These are phyloP conservation scores for Plantago elongata DNA, from an alignment of 257 asterid genomes.

Conservation along the genomic window DNA sequence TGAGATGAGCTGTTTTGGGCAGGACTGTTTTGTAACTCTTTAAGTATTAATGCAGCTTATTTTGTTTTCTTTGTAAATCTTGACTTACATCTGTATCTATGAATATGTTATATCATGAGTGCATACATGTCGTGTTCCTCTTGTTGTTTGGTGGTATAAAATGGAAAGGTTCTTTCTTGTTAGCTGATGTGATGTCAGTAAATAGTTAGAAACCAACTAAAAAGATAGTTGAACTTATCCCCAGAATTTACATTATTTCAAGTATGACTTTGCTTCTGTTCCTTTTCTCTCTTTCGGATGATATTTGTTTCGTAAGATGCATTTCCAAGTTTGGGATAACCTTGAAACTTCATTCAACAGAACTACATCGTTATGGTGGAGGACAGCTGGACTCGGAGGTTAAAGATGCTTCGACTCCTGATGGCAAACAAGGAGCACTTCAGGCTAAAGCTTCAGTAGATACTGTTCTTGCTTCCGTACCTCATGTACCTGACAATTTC, in stretches of 20 bases:
- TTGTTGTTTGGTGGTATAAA: no score
- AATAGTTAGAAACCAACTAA: no score
- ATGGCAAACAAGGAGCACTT: slow-evolving; percentile 35
- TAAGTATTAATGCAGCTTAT: no score
- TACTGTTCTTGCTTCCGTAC: slow-evolving; percentile 17
- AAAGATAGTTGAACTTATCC: not conserved
- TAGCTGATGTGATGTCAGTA: no score
- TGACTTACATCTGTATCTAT: no score
- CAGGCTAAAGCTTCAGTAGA: slow-evolving; percentile 29
- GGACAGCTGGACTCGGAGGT: slow-evolving; percentile 42
- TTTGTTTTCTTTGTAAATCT: no score
- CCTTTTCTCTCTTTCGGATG: not conserved
- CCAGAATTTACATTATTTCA: not conserved
- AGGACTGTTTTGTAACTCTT: no score
- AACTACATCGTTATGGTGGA: slow-evolving; percentile 38
- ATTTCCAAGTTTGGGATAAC: slow-evolving; percentile 5
- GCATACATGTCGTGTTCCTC: no score
- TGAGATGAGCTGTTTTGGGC: no score
- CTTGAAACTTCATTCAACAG: slow-evolving; percentile 21
- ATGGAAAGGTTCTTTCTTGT: no score
- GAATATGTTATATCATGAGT: no score
- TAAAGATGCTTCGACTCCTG: slow-evolving; percentile 41
- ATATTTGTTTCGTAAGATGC: not conserved
- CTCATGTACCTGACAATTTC: slow-evolving; percentile 33
- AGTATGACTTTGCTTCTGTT: slow-evolving; percentile 2